These are phyloP conservation scores for Amphicarpaea edgeworthii DNA, from an alignment of 306 rosid species.

Conservation along the genomic window DNA sequence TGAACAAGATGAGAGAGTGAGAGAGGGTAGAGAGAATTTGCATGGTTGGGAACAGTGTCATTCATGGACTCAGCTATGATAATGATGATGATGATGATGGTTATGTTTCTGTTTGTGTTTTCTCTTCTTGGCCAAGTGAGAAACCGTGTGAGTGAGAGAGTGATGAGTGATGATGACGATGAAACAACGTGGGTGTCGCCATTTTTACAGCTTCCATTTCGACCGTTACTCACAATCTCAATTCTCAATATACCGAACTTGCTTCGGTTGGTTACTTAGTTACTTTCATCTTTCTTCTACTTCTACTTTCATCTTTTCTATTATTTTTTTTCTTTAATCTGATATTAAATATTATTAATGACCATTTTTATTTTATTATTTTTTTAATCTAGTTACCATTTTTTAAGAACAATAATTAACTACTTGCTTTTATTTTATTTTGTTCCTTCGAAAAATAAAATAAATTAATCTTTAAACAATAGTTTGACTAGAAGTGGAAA, in stretches of 20 bases:
- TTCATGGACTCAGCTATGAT: conserved; percentile 51
- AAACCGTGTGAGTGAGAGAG: conserved; percentile 30
- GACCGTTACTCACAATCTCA: no score
- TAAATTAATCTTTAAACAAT: not conserved
- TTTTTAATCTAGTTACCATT: no score
- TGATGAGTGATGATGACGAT: conserved; percentile 61
- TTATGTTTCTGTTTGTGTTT: conserved; percentile 33
- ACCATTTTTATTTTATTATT: no score
- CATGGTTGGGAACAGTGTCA: conserved; percentile 60
- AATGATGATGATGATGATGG: conserved; percentile 1
- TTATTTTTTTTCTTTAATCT: no score
- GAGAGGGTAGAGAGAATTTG: conserved; percentile 43
- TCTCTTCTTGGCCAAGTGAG: conserved; percentile 45
- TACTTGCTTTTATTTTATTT: not conserved
- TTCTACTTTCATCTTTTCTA: not conserved
- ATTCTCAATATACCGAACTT: conserved; percentile 41
- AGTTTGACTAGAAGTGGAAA: not conserved
- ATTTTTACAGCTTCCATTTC: conserved; percentile 55
- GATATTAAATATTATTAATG: not conserved
- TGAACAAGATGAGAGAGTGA: not conserved
- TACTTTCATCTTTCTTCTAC: conserved; percentile 46
- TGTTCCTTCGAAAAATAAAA: not conserved
- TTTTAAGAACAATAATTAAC: no score
- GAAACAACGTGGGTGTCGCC: conserved; percentile 74
- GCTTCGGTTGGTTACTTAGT: no score